Base-by-base conservation (phyloP, 805 yeast genomes). In the Teunomyces lycoperdinae region DNA sequence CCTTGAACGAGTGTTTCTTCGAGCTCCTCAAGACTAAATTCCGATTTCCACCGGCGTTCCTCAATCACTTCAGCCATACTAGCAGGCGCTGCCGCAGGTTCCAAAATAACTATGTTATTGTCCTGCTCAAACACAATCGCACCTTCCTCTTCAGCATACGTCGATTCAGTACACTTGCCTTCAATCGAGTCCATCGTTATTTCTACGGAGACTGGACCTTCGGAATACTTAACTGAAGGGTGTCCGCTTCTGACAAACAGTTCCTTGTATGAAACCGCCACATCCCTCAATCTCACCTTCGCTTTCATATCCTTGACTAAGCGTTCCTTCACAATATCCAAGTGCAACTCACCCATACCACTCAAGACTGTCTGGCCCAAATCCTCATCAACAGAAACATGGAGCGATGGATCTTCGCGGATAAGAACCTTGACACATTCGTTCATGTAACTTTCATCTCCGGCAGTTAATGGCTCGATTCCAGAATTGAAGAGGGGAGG, bases 331-430 rank as follows among this genome's bases (percentile, higher is more conserved):
- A 94, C 87, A 54, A 94, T 90, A 56, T 94, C 98, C 43, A 94
- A 74, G 68, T 94, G 99, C 42, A 94, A 74, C 61, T 94, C 98
- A 35, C 99, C 99, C 98, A 92, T 92, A 29, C 99, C 99, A 14
- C 96, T 84, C 28, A 94, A 67, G 26, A 91, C 78, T 2, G 91
- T 84, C 68, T 94, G 97, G 5, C 94, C 96, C 47, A 89, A 74
- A 56, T 92, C 98, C 50, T 89, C 91, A 63, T 94, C 88, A 43
- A 74, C 77, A 3, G 80, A 67, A 6, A 89, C 77, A 28, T 81
- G 79, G 51, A 94, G 73, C 43, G 96, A 87, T 3, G 99, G 99
- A 59, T 94, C 99, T 60, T 94, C 98, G 45, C 86, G 76, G n/a
- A 87, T 64, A 36, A 94, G 66, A 1, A 80, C 70, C 8, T 73